Conservation (phyloP, 225 moss, liverwort and hornwort species). For the Marchantia polymorpha region DNA sequence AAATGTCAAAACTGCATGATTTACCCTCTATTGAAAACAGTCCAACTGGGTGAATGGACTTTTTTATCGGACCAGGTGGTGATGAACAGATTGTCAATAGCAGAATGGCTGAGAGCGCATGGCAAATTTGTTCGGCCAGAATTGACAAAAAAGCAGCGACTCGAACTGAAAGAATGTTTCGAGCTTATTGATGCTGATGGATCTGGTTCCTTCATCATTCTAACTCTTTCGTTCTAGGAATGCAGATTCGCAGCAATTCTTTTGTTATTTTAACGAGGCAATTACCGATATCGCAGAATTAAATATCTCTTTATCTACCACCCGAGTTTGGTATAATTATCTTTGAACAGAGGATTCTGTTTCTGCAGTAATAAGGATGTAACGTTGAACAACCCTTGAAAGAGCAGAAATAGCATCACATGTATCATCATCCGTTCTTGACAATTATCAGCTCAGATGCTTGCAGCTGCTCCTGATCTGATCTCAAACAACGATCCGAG, state of each 20-base stretch:
- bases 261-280: neutral
- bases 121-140: conserved; percentile 72
- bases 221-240: neutral
- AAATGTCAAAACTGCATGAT: neutral
- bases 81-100: conserved; percentile 52
- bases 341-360: too few species aligned
- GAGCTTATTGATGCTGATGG: conserved; percentile 68
- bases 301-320: too few species aligned
- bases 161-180: conserved; percentile 83
- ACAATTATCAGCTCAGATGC: too few species aligned
- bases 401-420: too few species aligned
- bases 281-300: too few species aligned
- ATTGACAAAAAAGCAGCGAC: conserved; percentile 69
- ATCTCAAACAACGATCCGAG: too few species aligned
- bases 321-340: too few species aligned
- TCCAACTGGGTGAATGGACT: neutral
- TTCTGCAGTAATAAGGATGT: too few species aligned
- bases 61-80: conserved; percentile 40
- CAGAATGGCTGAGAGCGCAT: conserved; percentile 64
- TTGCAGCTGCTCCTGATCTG: too few species aligned
- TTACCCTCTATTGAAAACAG: neutral
- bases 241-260: neutral
- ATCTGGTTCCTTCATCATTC: conserved; percentile 35
- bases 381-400: too few species aligned
- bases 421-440: too few species aligned